Base-by-base conservation (phyloP, 805 yeast species). In the Debaryomyces prosopidis region DNA sequence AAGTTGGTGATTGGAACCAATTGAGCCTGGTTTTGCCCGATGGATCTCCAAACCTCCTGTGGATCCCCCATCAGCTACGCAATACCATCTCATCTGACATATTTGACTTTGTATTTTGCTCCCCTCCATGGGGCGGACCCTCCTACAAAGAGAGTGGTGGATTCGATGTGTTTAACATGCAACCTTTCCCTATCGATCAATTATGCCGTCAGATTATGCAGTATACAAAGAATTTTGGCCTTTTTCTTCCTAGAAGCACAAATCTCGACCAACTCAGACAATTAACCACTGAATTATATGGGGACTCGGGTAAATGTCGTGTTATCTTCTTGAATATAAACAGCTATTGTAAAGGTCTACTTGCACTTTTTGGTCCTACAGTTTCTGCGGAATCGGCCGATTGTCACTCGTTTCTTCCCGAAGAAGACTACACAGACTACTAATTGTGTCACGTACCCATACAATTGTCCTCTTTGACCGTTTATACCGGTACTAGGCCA, bases 41-140 rank as follows among this genome's bases (percentile, higher is more conserved):
- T 23, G 55, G 53, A 5, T 23, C 36, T 2, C 39, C 47, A 3
- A 43, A 47, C 10, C 40, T 45, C 19, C 58, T 55, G 20, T 71
- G 76, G 76, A 57, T 69, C 4, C 76, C 75, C 0, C 50, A 49
- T 14, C 48, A 52, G 2, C 35, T 65, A 3, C 50, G 47, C 44
- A 38, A 54, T 47, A 47, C 39, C 20, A 15, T 39, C 42, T 40
- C 58, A n/a, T 9, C 40, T 0, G 48, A 47, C 18, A 59, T 63
- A 10, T 73, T 79, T 32, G 86, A 81, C 52, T 69, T 83, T 41
- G 72, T 81, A 8, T 87, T 85, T 65, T 76, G 81, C n/a, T 85
- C 92, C 1, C 95, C 95, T 1, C 95, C 95, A 0, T 88, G 95
- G 96, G 95, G 94, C 28, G 96, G 96, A 0, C 86, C 89, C 0